Percentiles rank a stretch among this genome's conserved stretches.
Conservation (phyloP, 805 yeast genomes). For the Hanseniaspora nectarophila region DNA sequence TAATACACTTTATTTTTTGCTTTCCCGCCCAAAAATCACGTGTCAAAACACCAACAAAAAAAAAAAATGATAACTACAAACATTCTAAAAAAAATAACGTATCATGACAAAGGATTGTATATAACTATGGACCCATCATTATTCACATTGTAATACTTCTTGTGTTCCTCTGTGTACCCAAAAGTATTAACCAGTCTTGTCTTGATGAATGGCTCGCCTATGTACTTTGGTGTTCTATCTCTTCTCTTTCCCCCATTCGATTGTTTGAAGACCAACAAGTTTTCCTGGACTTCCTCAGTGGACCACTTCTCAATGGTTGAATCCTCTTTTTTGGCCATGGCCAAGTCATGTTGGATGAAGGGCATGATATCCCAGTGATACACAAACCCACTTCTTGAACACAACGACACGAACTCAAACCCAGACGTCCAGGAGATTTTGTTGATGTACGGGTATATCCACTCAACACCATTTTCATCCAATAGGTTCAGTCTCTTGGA, state of each 20-base stretch:
- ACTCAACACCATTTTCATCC: constrained; percentile 14
- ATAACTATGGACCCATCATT: constrained; percentile 3
- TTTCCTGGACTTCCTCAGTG: neutral
- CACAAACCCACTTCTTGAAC: constrained; percentile 10
- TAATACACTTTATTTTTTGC: neutral
- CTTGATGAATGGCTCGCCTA: constrained; percentile 1
- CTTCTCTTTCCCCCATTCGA: constrained; percentile 12
- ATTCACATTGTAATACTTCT: neutral
- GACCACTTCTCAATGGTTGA: neutral
- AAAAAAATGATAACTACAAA: neutral
- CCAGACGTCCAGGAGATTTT: neutral
- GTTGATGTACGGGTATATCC: constrained; percentile 11
- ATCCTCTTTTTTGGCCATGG: neutral
- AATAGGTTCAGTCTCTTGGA: constrained; percentile 2
- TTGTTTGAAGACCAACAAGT: neutral
- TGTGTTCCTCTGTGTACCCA: neutral
- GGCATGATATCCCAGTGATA: constrained; percentile 9
- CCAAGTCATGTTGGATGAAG: constrained; percentile 2
- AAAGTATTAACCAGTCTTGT: neutral
- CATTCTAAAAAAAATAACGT: neutral
- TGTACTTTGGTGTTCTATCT: constrained; percentile 11
- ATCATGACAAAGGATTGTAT: neutral
- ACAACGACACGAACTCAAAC: neutral
- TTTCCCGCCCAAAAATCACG: neutral
- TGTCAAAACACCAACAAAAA: neutral